Conservation (phyloP, 768 basidiomycete species). For the Tylopilus rubrobrunneus region DNA sequence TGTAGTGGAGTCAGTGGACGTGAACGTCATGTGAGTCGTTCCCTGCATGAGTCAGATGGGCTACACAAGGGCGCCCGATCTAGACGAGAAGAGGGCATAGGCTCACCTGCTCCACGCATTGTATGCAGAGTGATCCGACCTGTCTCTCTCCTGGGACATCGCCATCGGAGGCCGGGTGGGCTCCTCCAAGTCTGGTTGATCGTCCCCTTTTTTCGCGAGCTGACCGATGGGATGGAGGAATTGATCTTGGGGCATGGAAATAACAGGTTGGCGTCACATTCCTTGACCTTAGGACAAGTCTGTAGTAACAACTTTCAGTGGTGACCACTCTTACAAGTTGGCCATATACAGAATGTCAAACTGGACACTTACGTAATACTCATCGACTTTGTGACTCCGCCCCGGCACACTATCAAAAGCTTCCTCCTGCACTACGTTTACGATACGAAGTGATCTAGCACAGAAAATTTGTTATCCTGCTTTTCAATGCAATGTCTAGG, state of each 20-base stretch:
- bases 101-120: slow-evolving; percentile 83
- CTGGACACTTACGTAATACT: too few species aligned
- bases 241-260: slow-evolving; percentile 17
- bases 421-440: too few species aligned
- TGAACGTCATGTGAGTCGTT: slow-evolving; percentile 80
- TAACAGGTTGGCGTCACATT: too few species aligned
- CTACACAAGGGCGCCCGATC: neutral
- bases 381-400: too few species aligned
- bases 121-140: slow-evolving; percentile 92
- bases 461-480: too few species aligned
- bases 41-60: slow-evolving; percentile 48
- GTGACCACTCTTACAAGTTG: too few species aligned
- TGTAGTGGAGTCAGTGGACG: slow-evolving; percentile 62
- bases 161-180: slow-evolving; percentile 19
- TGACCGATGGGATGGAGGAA: slow-evolving; percentile 60
- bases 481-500: too few species aligned
- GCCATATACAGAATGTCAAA: too few species aligned
- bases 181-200: slow-evolving; percentile 19
- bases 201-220: slow-evolving; percentile 48
- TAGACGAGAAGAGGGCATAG: neutral
- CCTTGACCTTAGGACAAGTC: too few species aligned
- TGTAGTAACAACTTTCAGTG: too few species aligned
- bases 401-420: too few species aligned
- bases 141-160: slow-evolving; percentile 52
- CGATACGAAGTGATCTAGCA: too few species aligned